Percentiles rank a stretch among this genome's conserved stretches.
These are phyloP conservation scores for Sphaerulina musiva DNA, from an alignment of 2,329 filamentous ascomycete genomes.

Conservation along the genomic window DNA sequence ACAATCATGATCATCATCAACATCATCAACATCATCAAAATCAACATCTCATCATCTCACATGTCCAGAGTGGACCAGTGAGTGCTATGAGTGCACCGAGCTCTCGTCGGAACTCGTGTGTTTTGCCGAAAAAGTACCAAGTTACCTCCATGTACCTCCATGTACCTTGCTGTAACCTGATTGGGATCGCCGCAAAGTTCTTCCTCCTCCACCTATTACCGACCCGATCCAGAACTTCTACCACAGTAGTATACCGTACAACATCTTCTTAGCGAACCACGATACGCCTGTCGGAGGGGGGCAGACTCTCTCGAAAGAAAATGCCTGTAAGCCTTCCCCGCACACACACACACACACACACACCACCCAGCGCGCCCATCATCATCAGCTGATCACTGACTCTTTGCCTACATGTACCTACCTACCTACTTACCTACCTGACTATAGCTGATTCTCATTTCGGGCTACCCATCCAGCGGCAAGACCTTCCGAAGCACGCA, in stretches of 20 bases:
- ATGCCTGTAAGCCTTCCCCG: slow-evolving; percentile 9
- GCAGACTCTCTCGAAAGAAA: background rate
- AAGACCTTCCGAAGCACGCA: slow-evolving; percentile 57
- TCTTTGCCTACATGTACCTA: background rate
- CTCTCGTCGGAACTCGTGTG: too few relatives aligned
- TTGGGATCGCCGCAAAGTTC: background rate
- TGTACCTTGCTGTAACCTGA: background rate
- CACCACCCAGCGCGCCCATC: background rate
- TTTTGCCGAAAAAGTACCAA: background rate
- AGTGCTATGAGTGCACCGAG: too few relatives aligned
- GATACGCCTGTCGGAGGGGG: background rate
- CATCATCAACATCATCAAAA: background rate
- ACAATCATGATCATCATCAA: background rate
- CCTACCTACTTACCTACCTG: too few relatives aligned
- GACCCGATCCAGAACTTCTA: background rate
- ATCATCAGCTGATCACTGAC: background rate
- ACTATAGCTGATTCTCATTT: slow-evolving; percentile 26
- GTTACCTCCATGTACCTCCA: too few relatives aligned
- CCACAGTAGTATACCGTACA: background rate
- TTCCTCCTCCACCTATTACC: background rate
- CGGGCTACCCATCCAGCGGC: slow-evolving; percentile 51
- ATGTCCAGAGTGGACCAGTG: too few relatives aligned
- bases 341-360: background rate
- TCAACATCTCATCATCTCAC: background rate
- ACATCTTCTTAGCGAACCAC: too few relatives aligned